Conservation (phyloP, 140 eudicot genomes). For the Erigeron philadelphicus region DNA sequence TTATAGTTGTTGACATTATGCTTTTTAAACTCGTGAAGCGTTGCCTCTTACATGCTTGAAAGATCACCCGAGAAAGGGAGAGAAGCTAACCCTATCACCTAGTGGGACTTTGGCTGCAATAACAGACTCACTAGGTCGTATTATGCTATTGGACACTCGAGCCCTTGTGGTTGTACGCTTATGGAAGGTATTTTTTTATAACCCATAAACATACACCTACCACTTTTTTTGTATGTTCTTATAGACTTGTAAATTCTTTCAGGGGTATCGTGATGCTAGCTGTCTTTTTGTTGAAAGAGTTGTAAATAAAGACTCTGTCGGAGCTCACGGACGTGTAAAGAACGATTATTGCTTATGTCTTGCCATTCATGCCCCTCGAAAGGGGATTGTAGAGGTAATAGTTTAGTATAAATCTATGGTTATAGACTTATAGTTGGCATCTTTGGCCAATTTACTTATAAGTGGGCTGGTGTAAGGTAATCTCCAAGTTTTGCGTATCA, state of each 20-base stretch:
- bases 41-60: slow-evolving; percentile 80
- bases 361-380: slow-evolving; percentile 97
- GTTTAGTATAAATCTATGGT: not conserved
- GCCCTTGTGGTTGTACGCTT: slow-evolving; percentile 96
- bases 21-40: slow-evolving; percentile 38
- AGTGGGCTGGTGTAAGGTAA: too few relatives aligned
- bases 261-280: slow-evolving; percentile 98
- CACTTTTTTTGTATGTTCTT: not conserved
- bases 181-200: slow-evolving; percentile 62
- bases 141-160: slow-evolving; percentile 83
- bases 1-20: not conserved
- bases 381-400: slow-evolving; percentile 88
- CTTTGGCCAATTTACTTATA: too few relatives aligned
- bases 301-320: slow-evolving; percentile 48
- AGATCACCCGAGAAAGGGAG: slow-evolving; percentile 96
- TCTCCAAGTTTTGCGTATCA: too few relatives aligned
- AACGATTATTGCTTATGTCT: slow-evolving; percentile 88
- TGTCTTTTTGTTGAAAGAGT: slow-evolving; percentile 92
- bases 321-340: slow-evolving; percentile 43
- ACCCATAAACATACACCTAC: not conserved
- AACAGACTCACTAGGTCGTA: slow-evolving; percentile 94
- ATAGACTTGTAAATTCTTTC: slow-evolving; percentile 14
- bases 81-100: slow-evolving; percentile 90
- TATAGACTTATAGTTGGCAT: not conserved
- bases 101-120: slow-evolving; percentile 98